Percentiles rank a stretch among this genome's conserved stretches.
These are phyloP conservation scores for Trypanosoma conorhini DNA, from an alignment of 208 protist species.

Conservation along the genomic window DNA sequence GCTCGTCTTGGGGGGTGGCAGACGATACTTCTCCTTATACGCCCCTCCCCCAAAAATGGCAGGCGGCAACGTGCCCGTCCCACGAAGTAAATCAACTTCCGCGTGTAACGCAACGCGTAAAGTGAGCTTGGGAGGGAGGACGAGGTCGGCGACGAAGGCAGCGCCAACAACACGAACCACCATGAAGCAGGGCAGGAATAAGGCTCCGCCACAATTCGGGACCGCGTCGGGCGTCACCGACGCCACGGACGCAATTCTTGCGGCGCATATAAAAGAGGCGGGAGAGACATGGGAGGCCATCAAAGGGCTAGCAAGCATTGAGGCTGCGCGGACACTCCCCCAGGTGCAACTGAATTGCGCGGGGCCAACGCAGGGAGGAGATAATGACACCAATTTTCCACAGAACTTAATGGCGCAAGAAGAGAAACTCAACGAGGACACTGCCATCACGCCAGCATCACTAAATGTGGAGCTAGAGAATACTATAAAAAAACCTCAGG, in stretches of 20 bases:
- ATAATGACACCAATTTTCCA: background rate
- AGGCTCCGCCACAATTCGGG: background rate
- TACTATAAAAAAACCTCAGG: background rate
- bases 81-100: conserved; percentile 10
- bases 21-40: conserved; percentile 4
- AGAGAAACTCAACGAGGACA: background rate
- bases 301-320: conserved; percentile 1
- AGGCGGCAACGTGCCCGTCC: background rate
- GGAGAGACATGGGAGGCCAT: conserved; percentile 20
- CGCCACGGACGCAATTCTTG: conserved; percentile 1
- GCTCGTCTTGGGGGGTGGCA: conserved; percentile 27
- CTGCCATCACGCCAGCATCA: background rate
- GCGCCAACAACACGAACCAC: background rate
- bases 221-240: background rate
- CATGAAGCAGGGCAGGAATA: background rate
- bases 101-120: background rate
- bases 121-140: background rate
- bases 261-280: conserved; percentile 20
- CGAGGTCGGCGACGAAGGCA: background rate
- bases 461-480: background rate
- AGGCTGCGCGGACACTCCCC: background rate
- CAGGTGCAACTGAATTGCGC: background rate
- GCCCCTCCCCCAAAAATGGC: background rate
- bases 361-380: background rate
- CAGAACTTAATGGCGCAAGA: background rate